Conservation (phyloP, 2,329 filamentous ascomycete species). For the Penicillium paneum region DNA sequence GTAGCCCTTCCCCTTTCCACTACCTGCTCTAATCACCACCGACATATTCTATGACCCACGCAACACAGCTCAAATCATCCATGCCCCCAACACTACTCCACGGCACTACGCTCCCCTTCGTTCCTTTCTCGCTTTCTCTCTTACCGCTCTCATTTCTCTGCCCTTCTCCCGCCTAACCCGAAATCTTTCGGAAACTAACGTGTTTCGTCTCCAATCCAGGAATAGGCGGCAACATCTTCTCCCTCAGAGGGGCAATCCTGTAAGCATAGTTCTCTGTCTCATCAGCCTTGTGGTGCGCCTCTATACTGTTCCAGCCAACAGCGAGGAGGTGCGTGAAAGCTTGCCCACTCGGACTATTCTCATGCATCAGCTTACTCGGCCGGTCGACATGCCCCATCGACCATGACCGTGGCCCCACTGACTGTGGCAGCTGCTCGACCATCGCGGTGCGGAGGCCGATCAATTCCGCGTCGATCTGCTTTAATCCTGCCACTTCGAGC, state of each 20-base stretch:
- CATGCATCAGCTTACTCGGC: conserved; percentile 31
- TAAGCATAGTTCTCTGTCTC: conserved; percentile 46
- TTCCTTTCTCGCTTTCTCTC: neutral
- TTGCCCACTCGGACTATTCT: conserved; percentile 40
- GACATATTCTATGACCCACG: conserved; percentile 1
- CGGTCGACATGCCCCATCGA: conserved; percentile 38
- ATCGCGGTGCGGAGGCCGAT: conserved; percentile 39
- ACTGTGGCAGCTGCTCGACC: conserved; percentile 31
- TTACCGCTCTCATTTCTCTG: neutral
- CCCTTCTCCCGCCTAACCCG: neutral
- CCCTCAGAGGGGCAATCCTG: conserved; percentile 42
- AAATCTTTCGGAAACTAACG: conserved; percentile 40
- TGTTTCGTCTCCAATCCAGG: conserved; percentile 47
- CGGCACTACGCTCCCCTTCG: neutral
- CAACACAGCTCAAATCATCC: conserved; percentile 1
- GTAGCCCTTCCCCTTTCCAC: conserved; percentile 13
- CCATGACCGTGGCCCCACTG: conserved; percentile 29
- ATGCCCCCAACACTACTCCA: neutral
- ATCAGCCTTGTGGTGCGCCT: conserved; percentile 48
- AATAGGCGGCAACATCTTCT: conserved; percentile 36
- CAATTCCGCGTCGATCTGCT: conserved; percentile 32
- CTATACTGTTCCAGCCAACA: conserved; percentile 53
- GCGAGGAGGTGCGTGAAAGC: conserved; percentile 45
- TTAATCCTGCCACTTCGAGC: conserved; percentile 27
- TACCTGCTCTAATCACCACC: conserved; percentile 4